Base-by-base conservation (phyloP, 306 rosid species). In the Spatholobus suberectus region DNA sequence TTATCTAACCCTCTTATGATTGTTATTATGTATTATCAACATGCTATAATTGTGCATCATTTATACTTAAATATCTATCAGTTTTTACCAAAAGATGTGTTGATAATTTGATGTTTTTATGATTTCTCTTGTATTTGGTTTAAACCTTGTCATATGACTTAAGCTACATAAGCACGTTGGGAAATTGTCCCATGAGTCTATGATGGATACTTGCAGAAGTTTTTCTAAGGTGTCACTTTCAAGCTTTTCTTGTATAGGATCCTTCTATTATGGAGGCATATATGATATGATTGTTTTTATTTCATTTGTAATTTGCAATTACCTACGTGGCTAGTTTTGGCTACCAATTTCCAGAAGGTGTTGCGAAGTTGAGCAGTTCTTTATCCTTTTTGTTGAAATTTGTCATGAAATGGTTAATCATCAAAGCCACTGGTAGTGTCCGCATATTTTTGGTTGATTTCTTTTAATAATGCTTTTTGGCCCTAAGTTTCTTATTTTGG, bases 401-500 rank as follows among this genome's bases (percentile, higher is more conserved):
- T 41, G 49, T 55, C 63, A 20, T 63, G 78, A 74, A 59, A 68
- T 38, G 35, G 40, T 61, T 38, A 27, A 29, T 72, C 66, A 21
- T 44, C 23, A 14, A 49, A 11, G 44, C 20, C 21, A 14, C 40
- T 24, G 26, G 35, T 38, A 2, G 9, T 9, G 55, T 67, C 57
- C 21, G 7, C 51, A 35, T 24, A 58, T 38, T 88, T 80, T 41
- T 47, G 38, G 34, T 58, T 79, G 55, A 44, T 66, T 51, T 46
- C 59, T 54, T 61, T 54, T 69, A 46, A 20, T 63, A 43, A 37
- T 73, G 41, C 24, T 58, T 57, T 67, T 49, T 41, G 65, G 67
- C 55, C 75, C 29, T 8, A 66, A 49, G 32, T 78, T 20, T 82
- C 55, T 41, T 67, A 32, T n/a, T 84, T 69, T 71, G 62, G 63